Base-by-base conservation (phyloP, 495 filamentous ascomycete genomes). In the Xylona heveae region DNA sequence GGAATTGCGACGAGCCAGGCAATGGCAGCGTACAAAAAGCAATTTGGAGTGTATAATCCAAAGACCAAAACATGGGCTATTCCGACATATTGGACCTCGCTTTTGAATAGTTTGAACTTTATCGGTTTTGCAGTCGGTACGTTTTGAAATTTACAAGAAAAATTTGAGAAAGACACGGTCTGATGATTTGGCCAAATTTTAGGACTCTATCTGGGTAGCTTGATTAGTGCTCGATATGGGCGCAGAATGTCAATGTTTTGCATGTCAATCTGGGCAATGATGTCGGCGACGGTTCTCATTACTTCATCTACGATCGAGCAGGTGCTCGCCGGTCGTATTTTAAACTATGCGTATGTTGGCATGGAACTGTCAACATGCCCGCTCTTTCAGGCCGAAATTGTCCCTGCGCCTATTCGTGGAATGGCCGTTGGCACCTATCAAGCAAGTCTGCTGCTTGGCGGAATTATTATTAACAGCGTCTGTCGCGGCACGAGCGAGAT, bases 271-370 rank as follows among this genome's bases (percentile, higher is more conserved):
- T 52, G 44, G 34, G 51, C 50, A 3, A 35, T 53, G 14, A 39
- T 50, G n/a, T 39, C 41, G 31, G 44, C 51, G 6, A 44, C 49
- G 3, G 38, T 55, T 4, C 31, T 51, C 2, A 31, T 54, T 14
- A 54, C 51, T 4, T 48, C 52, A 3, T 22, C 30, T 4, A 43
- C 34, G 4, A 40, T 33, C 8, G 40, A 37, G n/a, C 52, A 55
- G 24, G 41, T 55, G 3, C 39, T 52, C 20, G 41, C 44, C 4
- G 51, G 40, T 6, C 42, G 51, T 15, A 47, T 50, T 19, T 25
- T 55, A 9, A 47, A 50, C 19, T 55, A 51, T 43, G 28, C 44
- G 12, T 55, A 53, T 30, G 42, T 55, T n/a, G 52, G 50, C 14
- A 53, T 55, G 48, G 47, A 55, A 19, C 34, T 55, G 14, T 40